Base-by-base conservation (phyloP, 2,329 filamentous ascomycete genomes). In the Aciculosporium take region DNA sequence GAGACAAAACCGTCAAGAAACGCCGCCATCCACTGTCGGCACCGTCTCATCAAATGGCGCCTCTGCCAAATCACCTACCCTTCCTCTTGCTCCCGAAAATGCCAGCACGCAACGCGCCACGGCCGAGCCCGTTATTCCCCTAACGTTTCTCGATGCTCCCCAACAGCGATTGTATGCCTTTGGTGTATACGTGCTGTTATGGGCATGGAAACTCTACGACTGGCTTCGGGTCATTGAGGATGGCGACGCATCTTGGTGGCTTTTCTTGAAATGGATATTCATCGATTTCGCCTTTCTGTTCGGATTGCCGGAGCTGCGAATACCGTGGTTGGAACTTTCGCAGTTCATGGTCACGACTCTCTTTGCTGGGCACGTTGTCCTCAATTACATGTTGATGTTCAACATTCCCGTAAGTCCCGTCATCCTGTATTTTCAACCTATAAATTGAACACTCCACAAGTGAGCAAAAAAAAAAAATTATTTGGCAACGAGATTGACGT, bases 321-420 rank as follows among this genome's bases (percentile, higher is more conserved):
- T 98, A 71, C 91, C 91, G 44, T 98, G 91, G 93, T 69, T 98
- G 44, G 87, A 96, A 66, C 85, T 89, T 67, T 85, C 84, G 33
- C 83, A 84, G 54, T 72, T 75, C 28, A 79, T 79, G 1, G 81
- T 84, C 41, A 72, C 82, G 32, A 66, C 74, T 25, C 63, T 88
- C 18, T 93, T 91, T 54, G 60, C 83, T 36, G 50, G 71, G 3
- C 87, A 95, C 58, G 72, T 81, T 3, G 56, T 82, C 2, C 60
- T 84, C 40, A 86, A 95, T 65, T 82, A 79, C 51, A 79, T 94
- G 67, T 65, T 95, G 51, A 95, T 95, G 88, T 94, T 94, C 59
- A 81, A 86, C 48, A 81, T 96, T 46, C 81, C 83, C 31, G 76
- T 86, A 60, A 53, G 74, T n/a, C n/a, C n/a, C n/a, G n/a, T 64